These are phyloP conservation scores for Termitomyces sp. DNA, from an alignment of 768 basidiomycete species.

Conservation along the genomic window DNA sequence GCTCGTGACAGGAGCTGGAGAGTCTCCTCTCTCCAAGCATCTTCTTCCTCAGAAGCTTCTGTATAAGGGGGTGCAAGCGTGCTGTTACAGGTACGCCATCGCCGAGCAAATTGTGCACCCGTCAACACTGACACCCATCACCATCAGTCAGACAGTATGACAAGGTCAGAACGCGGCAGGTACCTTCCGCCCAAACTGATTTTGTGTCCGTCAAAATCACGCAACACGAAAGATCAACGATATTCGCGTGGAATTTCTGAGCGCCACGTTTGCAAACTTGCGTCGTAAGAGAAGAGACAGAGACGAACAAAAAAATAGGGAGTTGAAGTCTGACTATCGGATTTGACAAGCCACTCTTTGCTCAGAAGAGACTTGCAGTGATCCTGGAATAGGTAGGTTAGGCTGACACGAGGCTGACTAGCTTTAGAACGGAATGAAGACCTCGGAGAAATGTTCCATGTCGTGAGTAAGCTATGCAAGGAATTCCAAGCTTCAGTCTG, in stretches of 20 bases:
- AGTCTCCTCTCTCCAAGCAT: slow-evolving; percentile 52
- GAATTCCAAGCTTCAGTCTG: not conserved
- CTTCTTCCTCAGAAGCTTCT: slow-evolving; percentile 40
- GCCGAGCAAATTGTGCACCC: slow-evolving; percentile 55
- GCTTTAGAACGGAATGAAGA: slow-evolving; percentile 15
- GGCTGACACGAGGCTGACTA: slow-evolving; percentile 5
- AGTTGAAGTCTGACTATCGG: slow-evolving; percentile 50
- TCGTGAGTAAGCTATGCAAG: not conserved
- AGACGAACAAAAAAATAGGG: slow-evolving; percentile 67
- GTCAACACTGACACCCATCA: slow-evolving; percentile 37
- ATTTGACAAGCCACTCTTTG: slow-evolving; percentile 74
- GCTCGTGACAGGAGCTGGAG: slow-evolving; percentile 51
- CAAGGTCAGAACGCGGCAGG: slow-evolving; percentile 1
- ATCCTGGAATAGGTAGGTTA: slow-evolving; percentile 34
- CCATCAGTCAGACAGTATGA: slow-evolving; percentile 10
- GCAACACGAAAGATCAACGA: slow-evolving; percentile 51
- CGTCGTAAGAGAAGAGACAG: not conserved
- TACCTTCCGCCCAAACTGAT: slow-evolving; percentile 73
- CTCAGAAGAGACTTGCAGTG: slow-evolving; percentile 49
- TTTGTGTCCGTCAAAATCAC: slow-evolving; percentile 73
- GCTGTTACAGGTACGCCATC: slow-evolving; percentile 64
- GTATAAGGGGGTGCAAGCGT: slow-evolving; percentile 22
- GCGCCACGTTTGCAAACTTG: not conserved
- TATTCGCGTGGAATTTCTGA: slow-evolving; percentile 62
- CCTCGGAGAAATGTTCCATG: slow-evolving; percentile 51